A percentile compares a stretch with the other conserved stretches of the same genome.
Conservation (phyloP, 805 yeast species). For the Suhomyces faveliae region DNA sequence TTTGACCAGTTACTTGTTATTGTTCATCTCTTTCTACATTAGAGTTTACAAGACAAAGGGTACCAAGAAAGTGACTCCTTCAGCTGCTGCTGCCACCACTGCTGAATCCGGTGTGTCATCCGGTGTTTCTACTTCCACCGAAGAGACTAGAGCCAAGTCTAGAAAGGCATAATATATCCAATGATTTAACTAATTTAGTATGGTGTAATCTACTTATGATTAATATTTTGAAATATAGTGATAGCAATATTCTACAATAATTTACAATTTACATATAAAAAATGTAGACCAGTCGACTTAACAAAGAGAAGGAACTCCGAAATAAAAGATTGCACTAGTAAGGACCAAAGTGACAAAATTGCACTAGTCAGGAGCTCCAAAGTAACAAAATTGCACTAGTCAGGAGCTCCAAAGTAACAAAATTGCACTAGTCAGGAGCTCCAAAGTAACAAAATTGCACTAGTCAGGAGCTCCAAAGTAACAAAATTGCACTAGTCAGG, state of each 20-base stretch:
- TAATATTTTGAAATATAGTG: background rate
- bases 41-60: conserved; percentile 65
- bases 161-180: conserved; percentile 29
- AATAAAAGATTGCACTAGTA: no score
- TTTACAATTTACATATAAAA: no score
- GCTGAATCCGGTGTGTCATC: conserved; percentile 12
- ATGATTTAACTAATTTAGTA: background rate
- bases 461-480: no score
- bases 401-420: no score
- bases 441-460: no score
- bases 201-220: background rate
- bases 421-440: no score
- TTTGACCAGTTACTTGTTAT: conserved; percentile 80
- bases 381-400: no score
- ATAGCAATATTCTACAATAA: background rate
- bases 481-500: no score
- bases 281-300: no score
- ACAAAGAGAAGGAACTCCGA: no score
- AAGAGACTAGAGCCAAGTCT: conserved; percentile 26
- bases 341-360: no score
- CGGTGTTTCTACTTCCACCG: conserved; percentile 8
- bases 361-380: no score
- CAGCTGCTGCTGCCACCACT: conserved; percentile 10
- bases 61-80: conserved; percentile 15
- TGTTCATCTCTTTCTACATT: conserved; percentile 91